Base-by-base conservation (phyloP, 1,139 yeast genomes). In the Kazachstania sp. region DNA sequence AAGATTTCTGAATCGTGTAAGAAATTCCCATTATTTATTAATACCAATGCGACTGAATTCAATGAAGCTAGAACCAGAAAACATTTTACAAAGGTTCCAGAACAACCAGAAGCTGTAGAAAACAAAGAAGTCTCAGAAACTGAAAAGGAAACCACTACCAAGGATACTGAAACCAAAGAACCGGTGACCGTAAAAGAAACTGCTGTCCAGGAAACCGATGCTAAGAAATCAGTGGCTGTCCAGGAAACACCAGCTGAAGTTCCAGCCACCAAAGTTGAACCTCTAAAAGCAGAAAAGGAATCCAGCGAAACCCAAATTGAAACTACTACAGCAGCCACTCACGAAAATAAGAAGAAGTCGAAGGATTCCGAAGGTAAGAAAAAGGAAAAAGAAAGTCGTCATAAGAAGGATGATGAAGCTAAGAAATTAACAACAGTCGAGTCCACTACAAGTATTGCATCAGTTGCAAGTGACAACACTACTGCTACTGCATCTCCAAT, bases 21-120 rank as follows among this genome's bases (percentile, higher is more conserved):
- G 15, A 53, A 50, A 13, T 59, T 61, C 30, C 67, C 67, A 18
- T 42, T 64, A 26, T 64, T 54, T 41, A 54, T 61, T 23, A 64
- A 62, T 42, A 56, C 65, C 6, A 53, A 51, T n/a, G 58, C 53
- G 30, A 54, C 54, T 18, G 64, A 58, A 28, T 64, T 54, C 44
- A 50, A 51, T 2, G 52, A 47, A 18, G 65, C 66, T 16, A 56
- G 57, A 41, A 48, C 50, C 2, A 54, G 49, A 44, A 60, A 60
- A 44, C 45, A 11, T 9, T 9, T n/a, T 9, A 5, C 16, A 3
- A 20, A 30, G 18, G 38, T 4, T 7, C 16, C 36, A 15, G 36
- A 32, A 16, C 18, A 32, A 16, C 16, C 5, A 5, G 18, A 15
- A 3, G n/a, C 28, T 11, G 23, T 11, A 6, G 29, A 20, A 7